Evolutionary conservation across 805 yeast genomes (phyloP), one percentile per base, ranked within the genome.

Genomic region (Yarrowia sp.): DNA sequence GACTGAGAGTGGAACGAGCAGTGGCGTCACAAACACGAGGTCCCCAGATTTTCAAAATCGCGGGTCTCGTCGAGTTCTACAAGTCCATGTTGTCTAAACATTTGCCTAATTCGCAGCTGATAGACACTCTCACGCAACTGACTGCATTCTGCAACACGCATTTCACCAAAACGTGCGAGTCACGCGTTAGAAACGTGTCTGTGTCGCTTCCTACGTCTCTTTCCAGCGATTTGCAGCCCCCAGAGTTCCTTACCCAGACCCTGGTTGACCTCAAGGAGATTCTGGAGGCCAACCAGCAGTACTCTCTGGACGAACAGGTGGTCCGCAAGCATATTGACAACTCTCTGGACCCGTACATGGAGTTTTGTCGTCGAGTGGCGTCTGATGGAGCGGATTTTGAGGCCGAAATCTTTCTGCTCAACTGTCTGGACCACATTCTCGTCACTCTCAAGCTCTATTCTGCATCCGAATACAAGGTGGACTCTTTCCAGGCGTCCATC

Each of bases 191-290:
- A 9, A 30, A 56, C n/a, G 67, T 73, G 22, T 76, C 77, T 71
- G 76, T 71, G 16, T 75, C 70, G 71, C 66, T 49, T 21, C 65
- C 41, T 21, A 48, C 21, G 16, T 6, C 43, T 40, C 38, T 22
- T 28, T 44, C 32, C 35, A 17, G 30, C 30, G 90, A 90, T 67
- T 77, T 89, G 22, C 83, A 87, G 67, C 86, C 96, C 4, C 97
- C 98, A 0, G 96, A 89, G 66, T 92, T 96, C 92, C 76, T 89
- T 22, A 78, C 82, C 56, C 87, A 84, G n/a, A 85, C 87, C 68
- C 80, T 88, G 54, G 77, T 83, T 0, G 87, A 84, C 16, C 77
- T 88, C 30, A 78, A 87, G 65, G 84, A 84, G 0, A 74, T 90
- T 1, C 80, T 88, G 67, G 85, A 84, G 28, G 73, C 76, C 36